Conservation (phyloP, 2,329 filamentous ascomycete species). For the Lachnellula occidentalis region DNA sequence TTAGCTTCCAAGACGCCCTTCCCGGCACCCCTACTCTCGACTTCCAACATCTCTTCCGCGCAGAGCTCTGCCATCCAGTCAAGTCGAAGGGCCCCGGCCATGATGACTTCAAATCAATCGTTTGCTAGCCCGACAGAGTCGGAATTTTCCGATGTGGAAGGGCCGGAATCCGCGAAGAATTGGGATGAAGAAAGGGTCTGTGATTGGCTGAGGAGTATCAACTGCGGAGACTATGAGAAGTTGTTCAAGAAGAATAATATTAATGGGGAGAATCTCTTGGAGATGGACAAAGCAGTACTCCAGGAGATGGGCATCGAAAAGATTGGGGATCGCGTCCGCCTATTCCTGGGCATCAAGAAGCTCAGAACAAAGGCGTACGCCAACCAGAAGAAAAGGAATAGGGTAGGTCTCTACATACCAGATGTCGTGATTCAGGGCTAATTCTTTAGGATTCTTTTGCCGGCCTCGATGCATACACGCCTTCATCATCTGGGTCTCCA, state of each 20-base stretch:
- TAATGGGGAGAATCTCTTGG: conserved; percentile 91
- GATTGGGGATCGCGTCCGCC: conserved; percentile 88
- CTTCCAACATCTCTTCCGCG: conserved; percentile 40
- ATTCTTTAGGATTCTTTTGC: conserved; percentile 71
- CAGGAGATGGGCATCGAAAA: conserved; percentile 99
- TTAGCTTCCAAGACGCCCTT: conserved; percentile 70
- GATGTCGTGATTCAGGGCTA: conserved; percentile 8
- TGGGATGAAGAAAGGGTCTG: conserved; percentile 92
- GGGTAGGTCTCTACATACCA: conserved; percentile 50
- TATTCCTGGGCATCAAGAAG: conserved; percentile 82
- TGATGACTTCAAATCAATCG: conserved; percentile 46
- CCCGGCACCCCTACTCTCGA: conserved; percentile 48
- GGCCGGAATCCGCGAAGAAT: conserved; percentile 68
- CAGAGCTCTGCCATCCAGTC: conserved; percentile 46
- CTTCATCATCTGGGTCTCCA: conserved; percentile 60
- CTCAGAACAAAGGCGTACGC: conserved; percentile 70
- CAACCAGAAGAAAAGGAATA: conserved; percentile 76
- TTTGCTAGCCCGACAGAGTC: conserved; percentile 82
- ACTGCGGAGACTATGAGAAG: conserved; percentile 89
- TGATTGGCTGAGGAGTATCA: conserved; percentile 85
- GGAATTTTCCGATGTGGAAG: conserved; percentile 81
- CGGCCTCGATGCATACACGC: conserved; percentile 62
- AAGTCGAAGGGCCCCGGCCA: conserved; percentile 47
- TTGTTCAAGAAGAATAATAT: conserved; percentile 91
- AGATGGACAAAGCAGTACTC: conserved; percentile 93